A percentile compares a stretch with the other conserved stretches of the same genome.
These are phyloP conservation scores for Phlegmacium glaucopus DNA, from an alignment of 768 basidiomycete genomes.

Conservation along the genomic window DNA sequence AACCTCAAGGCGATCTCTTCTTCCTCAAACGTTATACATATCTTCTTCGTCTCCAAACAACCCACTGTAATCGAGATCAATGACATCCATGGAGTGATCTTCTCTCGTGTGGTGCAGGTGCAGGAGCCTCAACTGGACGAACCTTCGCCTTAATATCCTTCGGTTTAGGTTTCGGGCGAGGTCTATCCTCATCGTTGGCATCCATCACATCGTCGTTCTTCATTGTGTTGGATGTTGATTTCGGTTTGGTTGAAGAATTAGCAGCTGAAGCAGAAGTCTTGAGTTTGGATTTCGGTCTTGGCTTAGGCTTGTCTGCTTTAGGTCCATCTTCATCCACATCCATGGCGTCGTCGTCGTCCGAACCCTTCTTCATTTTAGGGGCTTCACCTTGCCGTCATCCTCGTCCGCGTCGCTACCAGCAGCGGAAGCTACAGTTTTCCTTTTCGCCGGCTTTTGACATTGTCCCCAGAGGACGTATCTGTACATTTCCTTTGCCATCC, in stretches of 20 bases:
- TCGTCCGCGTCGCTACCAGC: constrained; percentile 34
- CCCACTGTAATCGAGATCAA: constrained; percentile 85
- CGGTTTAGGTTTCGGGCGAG: constrained; percentile 35
- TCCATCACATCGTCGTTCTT: constrained; percentile 49
- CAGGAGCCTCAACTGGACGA: constrained; percentile 78
- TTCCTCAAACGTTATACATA: constrained; percentile 96
- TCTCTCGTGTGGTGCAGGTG: constrained; percentile 87
- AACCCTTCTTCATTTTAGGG: constrained; percentile 32
- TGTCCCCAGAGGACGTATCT: not conserved
- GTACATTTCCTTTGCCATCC: constrained; percentile 33
- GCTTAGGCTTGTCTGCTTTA: constrained; percentile 30
- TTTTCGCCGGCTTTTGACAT: constrained; percentile 21
- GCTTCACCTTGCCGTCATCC: constrained; percentile 41
- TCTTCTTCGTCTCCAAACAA: constrained; percentile 97
- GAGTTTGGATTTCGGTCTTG: constrained; percentile 39
- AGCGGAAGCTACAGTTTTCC: constrained; percentile 14
- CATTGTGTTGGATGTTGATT: constrained; percentile 9
- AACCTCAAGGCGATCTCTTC: constrained; percentile 98
- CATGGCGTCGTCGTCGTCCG: constrained; percentile 44
- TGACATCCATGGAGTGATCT: constrained; percentile 86
- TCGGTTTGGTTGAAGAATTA: too few species aligned
- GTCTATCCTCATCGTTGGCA: constrained; percentile 37
- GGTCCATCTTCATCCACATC: constrained; percentile 36
- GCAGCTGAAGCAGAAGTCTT: not conserved
- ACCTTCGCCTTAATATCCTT: constrained; percentile 88